Evolutionary conservation across 2,329 filamentous ascomycete species (phyloP), one percentile per base, ranked within the genome.

Genomic region (Penicillium polonicum): DNA sequence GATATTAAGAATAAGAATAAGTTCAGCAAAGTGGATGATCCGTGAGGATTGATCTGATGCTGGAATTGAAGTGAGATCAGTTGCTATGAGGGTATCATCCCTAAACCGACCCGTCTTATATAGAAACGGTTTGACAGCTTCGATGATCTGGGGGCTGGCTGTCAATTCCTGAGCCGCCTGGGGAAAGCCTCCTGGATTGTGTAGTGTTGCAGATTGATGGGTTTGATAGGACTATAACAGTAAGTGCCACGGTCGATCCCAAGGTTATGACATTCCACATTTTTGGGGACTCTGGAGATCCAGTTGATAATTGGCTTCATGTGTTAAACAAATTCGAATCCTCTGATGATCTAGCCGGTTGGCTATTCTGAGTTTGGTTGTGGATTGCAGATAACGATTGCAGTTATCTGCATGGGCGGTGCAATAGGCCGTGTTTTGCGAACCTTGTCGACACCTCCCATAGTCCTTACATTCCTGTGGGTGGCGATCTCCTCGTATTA

Each of bases 241-340:
- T 36, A 54, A 23, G 19, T 27, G 52, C 5, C 42, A 35, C 10
- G 25, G 56, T 17, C n/a, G 50, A 63, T 63, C 55, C 36, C 45
- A 27, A n/a, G 49, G 27, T 25, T 52, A 52, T 48, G 23, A 21
- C 62, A 65, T 65, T 65, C 63, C 60, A 64, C 57, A 64, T 65
- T 61, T 60, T 55, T 54, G 23, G 8, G 46, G 36, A 19, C 39
- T 41, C 23, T 39, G 9, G n/a, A 10, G 21, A 27, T 3, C 15
- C 19, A 29, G 19, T 45, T 52, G 21, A n/a, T 13, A 5, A 7
- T 35, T 52, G n/a, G 0, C n/a, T 27, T 19, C 10, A 33, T 7
- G 10, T 36, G 5, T 8, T n/a, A 13, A 33, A 13, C 5, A 33
- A 33, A 2, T 0, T 33, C 31, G 12, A 35, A 23, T 35, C 3